A percentile compares a stretch with the other conserved stretches of the same genome.
Conservation (phyloP, 2,329 filamentous ascomycete species). For the Calonectria pseudoreteaudii region DNA sequence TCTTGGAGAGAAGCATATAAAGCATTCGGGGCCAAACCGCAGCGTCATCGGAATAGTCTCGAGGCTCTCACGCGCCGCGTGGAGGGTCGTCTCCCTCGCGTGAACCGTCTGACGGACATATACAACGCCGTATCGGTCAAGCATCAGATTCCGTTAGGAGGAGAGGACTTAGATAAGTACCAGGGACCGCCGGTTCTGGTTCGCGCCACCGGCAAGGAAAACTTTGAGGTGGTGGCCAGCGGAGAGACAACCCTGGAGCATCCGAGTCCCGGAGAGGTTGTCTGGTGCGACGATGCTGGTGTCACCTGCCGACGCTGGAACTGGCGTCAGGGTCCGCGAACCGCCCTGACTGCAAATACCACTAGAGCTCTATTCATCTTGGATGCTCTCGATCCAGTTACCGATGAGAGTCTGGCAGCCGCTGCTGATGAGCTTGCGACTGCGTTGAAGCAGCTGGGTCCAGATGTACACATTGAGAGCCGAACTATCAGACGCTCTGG, state of each 20-base stretch:
- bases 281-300: constrained; percentile 33
- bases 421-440: constrained; percentile 13
- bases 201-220: constrained; percentile 26
- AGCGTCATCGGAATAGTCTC: constrained; percentile 28
- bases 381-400: constrained; percentile 14
- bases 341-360: constrained; percentile 25
- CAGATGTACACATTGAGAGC: neutral
- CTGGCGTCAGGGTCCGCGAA: constrained; percentile 32
- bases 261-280: constrained; percentile 22
- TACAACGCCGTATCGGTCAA: constrained; percentile 39
- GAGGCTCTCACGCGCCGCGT: constrained; percentile 33
- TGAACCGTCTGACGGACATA: constrained; percentile 35
- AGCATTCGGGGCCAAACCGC: constrained; percentile 31
- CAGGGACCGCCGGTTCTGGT: constrained; percentile 26
- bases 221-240: constrained; percentile 10
- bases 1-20: constrained; percentile 34
- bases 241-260: constrained; percentile 21
- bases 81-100: constrained; percentile 27
- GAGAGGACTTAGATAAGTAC: constrained; percentile 37
- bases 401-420: neutral
- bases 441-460: neutral
- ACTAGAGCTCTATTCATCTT: constrained; percentile 10
- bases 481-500: neutral
- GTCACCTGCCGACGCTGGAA: constrained; percentile 38
- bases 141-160: constrained; percentile 32